phyloP scores from a whole-genome alignment of 805 yeast genomes.

The Candida hispaniensis region DNA sequence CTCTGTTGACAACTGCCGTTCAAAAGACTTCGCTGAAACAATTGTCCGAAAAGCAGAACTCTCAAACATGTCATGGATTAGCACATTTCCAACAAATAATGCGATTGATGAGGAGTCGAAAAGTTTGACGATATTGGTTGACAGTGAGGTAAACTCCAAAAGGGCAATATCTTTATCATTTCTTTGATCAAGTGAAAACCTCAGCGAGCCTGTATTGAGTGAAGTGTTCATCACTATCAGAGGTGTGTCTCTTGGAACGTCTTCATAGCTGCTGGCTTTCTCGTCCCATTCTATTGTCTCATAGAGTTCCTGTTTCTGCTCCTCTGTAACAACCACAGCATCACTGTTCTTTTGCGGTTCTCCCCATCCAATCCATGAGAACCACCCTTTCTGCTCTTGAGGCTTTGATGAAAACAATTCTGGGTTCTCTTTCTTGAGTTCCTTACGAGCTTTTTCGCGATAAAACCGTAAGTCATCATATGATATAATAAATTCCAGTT shows the following conservation, averaged over 20 bases:
- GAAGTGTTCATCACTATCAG: slow-evolving; percentile 57
- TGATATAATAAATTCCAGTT: slow-evolving; percentile 47
- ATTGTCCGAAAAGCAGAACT: slow-evolving; percentile 74
- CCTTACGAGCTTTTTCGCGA: slow-evolving; percentile 65
- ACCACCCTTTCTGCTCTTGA: slow-evolving; percentile 19
- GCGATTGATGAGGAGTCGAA: slow-evolving; percentile 47
- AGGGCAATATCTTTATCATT: slow-evolving; percentile 46
- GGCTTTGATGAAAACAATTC: slow-evolving; percentile 19
- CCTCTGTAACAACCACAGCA: slow-evolving; percentile 57
- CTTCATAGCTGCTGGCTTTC: slow-evolving; percentile 36
- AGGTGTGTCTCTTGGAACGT: slow-evolving; percentile 63
- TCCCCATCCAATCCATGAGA: slow-evolving; percentile 27
- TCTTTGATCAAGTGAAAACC: slow-evolving; percentile 33
- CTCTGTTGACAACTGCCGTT: slow-evolving; percentile 33
- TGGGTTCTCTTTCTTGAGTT: slow-evolving; percentile 44
- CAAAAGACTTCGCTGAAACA: slow-evolving; percentile 59
- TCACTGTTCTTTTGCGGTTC: slow-evolving; percentile 24
- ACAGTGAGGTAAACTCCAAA: slow-evolving; percentile 72
- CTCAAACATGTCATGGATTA: slow-evolving; percentile 78
- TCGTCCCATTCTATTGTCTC: slow-evolving; percentile 92
- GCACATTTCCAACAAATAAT: slow-evolving; percentile 51
- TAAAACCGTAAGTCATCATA: slow-evolving; percentile 80
- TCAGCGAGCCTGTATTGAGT: slow-evolving; percentile 66
- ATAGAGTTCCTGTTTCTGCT: slow-evolving; percentile 78
- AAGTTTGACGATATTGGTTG: slow-evolving; percentile 59